Conservation (phyloP, 179 eudicot genomes). For the Kewa caespitosa region DNA sequence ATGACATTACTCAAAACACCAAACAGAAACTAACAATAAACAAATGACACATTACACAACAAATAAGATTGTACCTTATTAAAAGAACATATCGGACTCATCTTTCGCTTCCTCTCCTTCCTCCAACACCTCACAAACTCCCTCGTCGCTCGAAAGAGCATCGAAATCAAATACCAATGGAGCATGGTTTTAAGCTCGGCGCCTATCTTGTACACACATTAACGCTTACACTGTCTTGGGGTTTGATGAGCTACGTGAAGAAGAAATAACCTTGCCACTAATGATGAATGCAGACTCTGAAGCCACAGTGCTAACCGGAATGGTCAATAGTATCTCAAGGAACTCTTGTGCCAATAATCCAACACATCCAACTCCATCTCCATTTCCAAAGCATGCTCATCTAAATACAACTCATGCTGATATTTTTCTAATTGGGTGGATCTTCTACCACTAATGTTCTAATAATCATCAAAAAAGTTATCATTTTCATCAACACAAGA, state of each 20-base stretch:
- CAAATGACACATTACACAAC: too few species aligned
- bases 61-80: too few species aligned
- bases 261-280: conserved; percentile 2
- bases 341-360: background rate
- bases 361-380: conserved; percentile 2
- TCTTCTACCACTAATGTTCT: background rate
- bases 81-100: too few species aligned
- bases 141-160: background rate
- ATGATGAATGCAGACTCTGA: conserved; percentile 1
- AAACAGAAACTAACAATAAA: too few species aligned
- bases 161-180: background rate
- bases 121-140: too few species aligned
- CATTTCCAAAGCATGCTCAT: background rate
- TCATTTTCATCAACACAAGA: background rate
- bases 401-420: conserved; percentile 11
- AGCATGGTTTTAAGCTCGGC: background rate
- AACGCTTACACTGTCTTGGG: background rate
- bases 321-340: background rate
- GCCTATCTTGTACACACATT: conserved; percentile 1
- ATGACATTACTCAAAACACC: too few species aligned
- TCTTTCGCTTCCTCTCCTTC: too few species aligned
- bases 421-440: background rate
- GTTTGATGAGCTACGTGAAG: background rate
- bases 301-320: background rate
- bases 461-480: background rate